phyloP scores from a whole-genome alignment of 176 grass and related monocot species.

The Bothriochloa decipiens region DNA sequence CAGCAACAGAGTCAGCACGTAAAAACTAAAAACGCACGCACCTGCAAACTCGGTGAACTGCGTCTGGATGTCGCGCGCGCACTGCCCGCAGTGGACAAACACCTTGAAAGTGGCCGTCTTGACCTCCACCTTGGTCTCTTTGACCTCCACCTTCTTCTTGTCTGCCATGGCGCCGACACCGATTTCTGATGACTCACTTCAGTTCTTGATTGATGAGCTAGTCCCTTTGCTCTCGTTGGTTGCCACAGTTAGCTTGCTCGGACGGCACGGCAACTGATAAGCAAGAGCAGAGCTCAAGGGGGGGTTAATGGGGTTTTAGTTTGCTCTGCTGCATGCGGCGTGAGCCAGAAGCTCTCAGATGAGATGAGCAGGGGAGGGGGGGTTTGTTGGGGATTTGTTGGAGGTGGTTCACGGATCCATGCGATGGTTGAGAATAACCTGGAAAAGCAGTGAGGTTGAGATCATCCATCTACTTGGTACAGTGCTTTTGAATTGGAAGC shows the following conservation, averaged over 20 bases:
- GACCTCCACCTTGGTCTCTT: constrained; percentile 47
- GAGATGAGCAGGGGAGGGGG: not conserved
- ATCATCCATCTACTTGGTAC: not conserved
- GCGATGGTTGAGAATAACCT: constrained; percentile 39
- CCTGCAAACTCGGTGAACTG: constrained; percentile 66
- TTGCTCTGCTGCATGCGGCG: too few species aligned
- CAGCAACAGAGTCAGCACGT: not conserved
- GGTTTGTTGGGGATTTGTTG: constrained; percentile 73
- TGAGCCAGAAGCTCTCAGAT: not conserved
- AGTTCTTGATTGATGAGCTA: not conserved
- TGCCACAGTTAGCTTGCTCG: not conserved
- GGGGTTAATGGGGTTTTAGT: too few species aligned
- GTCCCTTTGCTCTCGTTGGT: not conserved
- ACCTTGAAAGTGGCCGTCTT: constrained; percentile 71
- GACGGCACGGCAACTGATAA: not conserved
- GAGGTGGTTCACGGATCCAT: constrained; percentile 57
- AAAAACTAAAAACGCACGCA: not conserved
- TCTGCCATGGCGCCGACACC: not conserved
- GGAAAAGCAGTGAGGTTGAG: not conserved
- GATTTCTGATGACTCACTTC: not conserved
- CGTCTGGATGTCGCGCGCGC: constrained; percentile 52
- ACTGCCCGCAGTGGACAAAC: constrained; percentile 75
- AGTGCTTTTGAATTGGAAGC: not conserved
- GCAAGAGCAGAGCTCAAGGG: not conserved
- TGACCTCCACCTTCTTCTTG: constrained; percentile 16